A percentile compares a stretch with the other conserved stretches of the same genome.
Conservation (phyloP, 2,329 filamentous ascomycete genomes). For the Graphiopsis chlorocephala region DNA sequence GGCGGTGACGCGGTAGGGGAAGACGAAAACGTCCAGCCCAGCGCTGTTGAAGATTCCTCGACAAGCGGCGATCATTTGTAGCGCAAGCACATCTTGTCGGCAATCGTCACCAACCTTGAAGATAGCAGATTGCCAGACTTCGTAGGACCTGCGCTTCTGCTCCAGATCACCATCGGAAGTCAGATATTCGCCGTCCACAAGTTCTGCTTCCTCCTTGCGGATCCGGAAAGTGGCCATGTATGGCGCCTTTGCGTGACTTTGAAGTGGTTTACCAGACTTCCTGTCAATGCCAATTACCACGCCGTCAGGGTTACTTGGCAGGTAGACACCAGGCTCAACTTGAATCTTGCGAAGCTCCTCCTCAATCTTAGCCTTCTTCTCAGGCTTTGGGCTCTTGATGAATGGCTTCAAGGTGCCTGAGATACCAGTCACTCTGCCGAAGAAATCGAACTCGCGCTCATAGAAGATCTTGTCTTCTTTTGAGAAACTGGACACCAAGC, state of each 20-base stretch:
- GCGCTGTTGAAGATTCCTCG: slow-evolving; percentile 94
- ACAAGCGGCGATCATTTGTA: slow-evolving; percentile 98
- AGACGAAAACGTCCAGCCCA: slow-evolving; percentile 93
- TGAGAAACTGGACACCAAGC: slow-evolving; percentile 80
- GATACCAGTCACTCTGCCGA: slow-evolving; percentile 91
- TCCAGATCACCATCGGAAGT: not conserved
- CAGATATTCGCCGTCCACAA: slow-evolving; percentile 36
- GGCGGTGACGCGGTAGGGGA: slow-evolving; percentile 93
- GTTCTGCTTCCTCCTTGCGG: slow-evolving; percentile 69
- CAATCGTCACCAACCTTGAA: slow-evolving; percentile 99
- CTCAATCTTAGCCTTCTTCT: slow-evolving; percentile 99
- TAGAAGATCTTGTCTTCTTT: slow-evolving; percentile 79
- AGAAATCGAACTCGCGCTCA: slow-evolving; percentile 95
- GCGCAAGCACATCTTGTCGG: slow-evolving; percentile 89
- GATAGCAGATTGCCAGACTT: slow-evolving; percentile 98
- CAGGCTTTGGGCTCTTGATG: slow-evolving; percentile 87
- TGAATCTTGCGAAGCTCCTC: slow-evolving; percentile 97
- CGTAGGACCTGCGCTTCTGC: slow-evolving; percentile 56
- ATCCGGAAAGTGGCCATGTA: slow-evolving; percentile 99
- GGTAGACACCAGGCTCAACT: slow-evolving; percentile 93
- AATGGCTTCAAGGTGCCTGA: slow-evolving; percentile 93
- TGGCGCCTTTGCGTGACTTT: slow-evolving; percentile 96
- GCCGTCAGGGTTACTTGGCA: slow-evolving; percentile 94
- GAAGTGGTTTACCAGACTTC: slow-evolving; percentile 94
- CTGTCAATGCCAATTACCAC: slow-evolving; percentile 97